Percentiles rank a stretch among this genome's conserved stretches.
Evolutionary conservation across 805 yeast species (phyloP).

Genomic region (Lipomyces chichibuensis): DNA sequence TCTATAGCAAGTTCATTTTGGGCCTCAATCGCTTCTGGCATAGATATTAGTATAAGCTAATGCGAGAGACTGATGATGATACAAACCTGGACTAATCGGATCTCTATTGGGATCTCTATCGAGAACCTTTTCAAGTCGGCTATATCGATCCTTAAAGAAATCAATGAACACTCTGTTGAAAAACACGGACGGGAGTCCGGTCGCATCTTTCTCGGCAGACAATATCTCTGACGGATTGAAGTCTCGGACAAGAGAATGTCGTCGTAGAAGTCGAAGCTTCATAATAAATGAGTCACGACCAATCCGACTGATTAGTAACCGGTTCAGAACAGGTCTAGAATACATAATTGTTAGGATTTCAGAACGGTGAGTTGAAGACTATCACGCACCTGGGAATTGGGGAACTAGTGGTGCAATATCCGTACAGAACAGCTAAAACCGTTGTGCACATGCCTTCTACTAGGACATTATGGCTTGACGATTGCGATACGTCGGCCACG

Average conservation of each 20-base stretch:
- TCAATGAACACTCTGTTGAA: slow-evolving; percentile 67
- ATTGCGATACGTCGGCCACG: slow-evolving; percentile 59
- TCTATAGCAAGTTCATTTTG: slow-evolving; percentile 31
- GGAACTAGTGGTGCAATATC: slow-evolving; percentile 66
- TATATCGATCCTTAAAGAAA: slow-evolving; percentile 68
- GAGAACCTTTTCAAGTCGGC: slow-evolving; percentile 69
- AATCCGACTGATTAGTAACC: slow-evolving; percentile 66
- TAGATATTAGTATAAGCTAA: not conserved
- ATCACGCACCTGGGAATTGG: slow-evolving; percentile 45
- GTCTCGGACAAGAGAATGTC: slow-evolving; percentile 56
- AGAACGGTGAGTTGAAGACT: not conserved
- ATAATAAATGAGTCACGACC: slow-evolving; percentile 80
- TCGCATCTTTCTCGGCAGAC: slow-evolving; percentile 63
- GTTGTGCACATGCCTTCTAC: slow-evolving; percentile 74
- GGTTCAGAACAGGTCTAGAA: slow-evolving; percentile 59
- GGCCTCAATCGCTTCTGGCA: slow-evolving; percentile 29
- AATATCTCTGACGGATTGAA: slow-evolving; percentile 57
- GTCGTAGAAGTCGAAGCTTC: slow-evolving; percentile 72
- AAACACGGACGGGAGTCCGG: slow-evolving; percentile 86
- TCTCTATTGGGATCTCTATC: slow-evolving; percentile 74
- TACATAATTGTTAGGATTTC: slow-evolving; percentile 49
- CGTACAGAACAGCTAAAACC: slow-evolving; percentile 76
- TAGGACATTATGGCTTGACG: slow-evolving; percentile 54
- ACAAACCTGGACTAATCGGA: slow-evolving; percentile 50
- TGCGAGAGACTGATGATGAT: slow-evolving; percentile 14